phyloP scores from a whole-genome alignment of 306 rosid genomes.

The Sphenostylis stenocarpa region DNA sequence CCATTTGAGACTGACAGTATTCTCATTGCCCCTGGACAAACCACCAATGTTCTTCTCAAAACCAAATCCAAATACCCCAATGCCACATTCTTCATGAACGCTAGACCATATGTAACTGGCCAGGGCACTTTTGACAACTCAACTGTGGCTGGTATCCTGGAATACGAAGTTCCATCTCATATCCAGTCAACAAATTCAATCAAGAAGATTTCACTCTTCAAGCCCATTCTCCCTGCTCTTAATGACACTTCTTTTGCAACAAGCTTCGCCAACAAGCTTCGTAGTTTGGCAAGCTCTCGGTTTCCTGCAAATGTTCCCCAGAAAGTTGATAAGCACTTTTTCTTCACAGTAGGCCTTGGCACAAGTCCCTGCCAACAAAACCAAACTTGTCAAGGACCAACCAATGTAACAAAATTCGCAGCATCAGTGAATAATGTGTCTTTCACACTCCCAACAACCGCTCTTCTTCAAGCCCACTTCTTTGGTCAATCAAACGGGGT shows the following conservation, averaged over 20 bases:
- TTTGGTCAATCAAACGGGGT: constrained; percentile 47
- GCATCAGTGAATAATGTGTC: constrained; percentile 70
- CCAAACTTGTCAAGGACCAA: constrained; percentile 69
- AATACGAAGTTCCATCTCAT: constrained; percentile 43
- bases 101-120: constrained; percentile 58
- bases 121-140: constrained; percentile 74
- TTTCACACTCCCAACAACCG: constrained; percentile 49
- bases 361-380: constrained; percentile 53
- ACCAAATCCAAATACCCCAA: constrained; percentile 56
- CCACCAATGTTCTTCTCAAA: constrained; percentile 62
- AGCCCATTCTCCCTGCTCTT: constrained; percentile 53
- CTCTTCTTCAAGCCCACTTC: constrained; percentile 64
- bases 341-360: constrained; percentile 69
- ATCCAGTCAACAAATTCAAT: constrained; percentile 28
- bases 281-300: constrained; percentile 46
- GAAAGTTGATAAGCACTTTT: constrained; percentile 51
- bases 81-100: constrained; percentile 63
- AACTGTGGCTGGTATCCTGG: constrained; percentile 58
- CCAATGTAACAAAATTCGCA: constrained; percentile 70
- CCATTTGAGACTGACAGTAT: constrained; percentile 53
- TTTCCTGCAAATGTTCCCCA: constrained; percentile 73
- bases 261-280: constrained; percentile 43
- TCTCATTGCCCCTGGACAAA: constrained; percentile 67
- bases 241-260: constrained; percentile 68
- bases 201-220: constrained; percentile 45